phyloP scores from a whole-genome alignment of 2,329 filamentous ascomycete genomes.

The Cytospora paraplurivora region DNA sequence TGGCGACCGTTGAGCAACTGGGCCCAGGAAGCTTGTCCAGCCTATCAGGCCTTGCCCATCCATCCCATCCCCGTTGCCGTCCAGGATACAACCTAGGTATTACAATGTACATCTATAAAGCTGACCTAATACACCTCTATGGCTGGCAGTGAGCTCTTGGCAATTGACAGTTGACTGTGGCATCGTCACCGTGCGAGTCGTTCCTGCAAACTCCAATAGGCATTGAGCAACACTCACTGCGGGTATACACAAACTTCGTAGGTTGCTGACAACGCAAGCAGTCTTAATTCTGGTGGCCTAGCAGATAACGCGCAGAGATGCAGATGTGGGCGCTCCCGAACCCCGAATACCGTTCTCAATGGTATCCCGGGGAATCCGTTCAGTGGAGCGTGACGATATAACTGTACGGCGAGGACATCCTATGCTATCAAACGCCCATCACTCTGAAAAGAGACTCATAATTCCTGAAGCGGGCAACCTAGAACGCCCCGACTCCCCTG shows the following conservation, averaged over 20 bases:
- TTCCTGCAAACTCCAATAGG: not conserved
- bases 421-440: not conserved
- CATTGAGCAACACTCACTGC: not conserved
- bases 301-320: slow-evolving; percentile 4
- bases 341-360: not conserved
- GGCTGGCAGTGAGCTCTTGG: too few species aligned
- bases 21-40: not conserved
- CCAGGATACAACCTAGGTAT: too few species aligned
- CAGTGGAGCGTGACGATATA: not conserved
- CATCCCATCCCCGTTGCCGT: not conserved
- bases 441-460: not conserved
- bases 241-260: not conserved
- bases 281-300: not conserved
- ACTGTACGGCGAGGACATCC: not conserved
- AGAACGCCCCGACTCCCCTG: slow-evolving; percentile 2
- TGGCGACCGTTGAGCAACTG: not conserved
- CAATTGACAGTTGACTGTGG: not conserved
- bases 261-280: not conserved
- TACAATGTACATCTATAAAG: not conserved
- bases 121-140: not conserved
- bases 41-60: not conserved
- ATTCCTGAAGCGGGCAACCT: not conserved
- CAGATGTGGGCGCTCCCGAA: not conserved
- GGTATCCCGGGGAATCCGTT: not conserved
- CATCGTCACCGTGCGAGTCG: not conserved